Conservation (phyloP, 345 rosid genomes). For the Excoecaria cochinchinensis region DNA sequence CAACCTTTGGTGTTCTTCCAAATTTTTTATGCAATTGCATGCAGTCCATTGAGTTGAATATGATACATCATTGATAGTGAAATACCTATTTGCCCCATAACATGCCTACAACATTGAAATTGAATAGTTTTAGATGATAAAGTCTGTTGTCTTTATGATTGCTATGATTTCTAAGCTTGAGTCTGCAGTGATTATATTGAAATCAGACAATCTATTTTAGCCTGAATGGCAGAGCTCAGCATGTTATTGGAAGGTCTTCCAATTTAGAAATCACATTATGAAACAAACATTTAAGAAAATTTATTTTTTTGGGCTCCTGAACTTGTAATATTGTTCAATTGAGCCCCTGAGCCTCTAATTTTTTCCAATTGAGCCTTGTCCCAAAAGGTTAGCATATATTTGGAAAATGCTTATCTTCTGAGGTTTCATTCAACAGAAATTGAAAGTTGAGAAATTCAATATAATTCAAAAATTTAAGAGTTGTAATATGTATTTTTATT, state of each 20-base stretch:
- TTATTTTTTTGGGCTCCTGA: too few species aligned
- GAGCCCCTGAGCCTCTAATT: too few species aligned
- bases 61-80: neutral
- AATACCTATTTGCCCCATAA: neutral
- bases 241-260: neutral
- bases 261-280: neutral
- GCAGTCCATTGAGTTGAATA: neutral
- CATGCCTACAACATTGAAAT: neutral
- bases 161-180: neutral
- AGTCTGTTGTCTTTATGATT: neutral
- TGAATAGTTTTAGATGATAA: neutral
- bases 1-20: neutral
- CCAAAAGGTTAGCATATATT: too few species aligned
- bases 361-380: too few species aligned
- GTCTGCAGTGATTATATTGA: neutral
- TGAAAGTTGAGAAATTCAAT: too few species aligned
- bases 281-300: too few species aligned
- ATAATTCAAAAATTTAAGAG: too few species aligned
- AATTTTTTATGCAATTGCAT: neutral
- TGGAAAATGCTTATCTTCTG: too few species aligned
- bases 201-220: too few species aligned
- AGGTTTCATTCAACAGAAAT: too few species aligned
- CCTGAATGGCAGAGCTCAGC: neutral
- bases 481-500: too few species aligned
- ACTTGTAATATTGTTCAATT: too few species aligned